Conservation (phyloP, 768 basidiomycete genomes). For the Rhodocollybia butyracea region DNA sequence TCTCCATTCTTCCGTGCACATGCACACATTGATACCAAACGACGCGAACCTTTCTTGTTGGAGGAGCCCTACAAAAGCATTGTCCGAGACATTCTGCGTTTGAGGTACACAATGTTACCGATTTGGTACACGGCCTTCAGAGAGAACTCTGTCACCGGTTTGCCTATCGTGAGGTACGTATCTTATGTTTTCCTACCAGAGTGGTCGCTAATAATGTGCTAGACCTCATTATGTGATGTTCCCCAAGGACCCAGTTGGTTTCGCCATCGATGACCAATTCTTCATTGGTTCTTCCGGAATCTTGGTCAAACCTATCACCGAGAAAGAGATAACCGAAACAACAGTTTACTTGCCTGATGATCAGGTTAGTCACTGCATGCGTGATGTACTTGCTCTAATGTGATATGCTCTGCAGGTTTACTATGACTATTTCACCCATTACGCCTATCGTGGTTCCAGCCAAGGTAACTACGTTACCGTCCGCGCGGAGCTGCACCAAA, state of each 20-base stretch:
- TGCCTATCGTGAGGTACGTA: slow-evolving; percentile 77
- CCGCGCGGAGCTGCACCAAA: slow-evolving; percentile 72
- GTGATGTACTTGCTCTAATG: not conserved
- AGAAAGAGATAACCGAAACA: slow-evolving; percentile 63
- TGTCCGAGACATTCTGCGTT: slow-evolving; percentile 69
- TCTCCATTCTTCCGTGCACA: slow-evolving; percentile 98
- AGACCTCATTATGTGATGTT: slow-evolving; percentile 97
- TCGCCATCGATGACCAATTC: slow-evolving; percentile 90
- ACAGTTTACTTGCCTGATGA: slow-evolving; percentile 86
- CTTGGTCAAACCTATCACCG: slow-evolving; percentile 87
- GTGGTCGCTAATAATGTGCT: not conserved
- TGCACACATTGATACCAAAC: slow-evolving; percentile 96
- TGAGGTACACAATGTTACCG: slow-evolving; percentile 85
- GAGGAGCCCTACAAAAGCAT: slow-evolving; percentile 88
- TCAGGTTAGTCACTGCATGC: slow-evolving; percentile 44
- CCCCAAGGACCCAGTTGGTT: slow-evolving; percentile 85
- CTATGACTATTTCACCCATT: slow-evolving; percentile 86
- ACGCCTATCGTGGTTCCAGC: slow-evolving; percentile 61
- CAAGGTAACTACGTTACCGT: slow-evolving; percentile 70
- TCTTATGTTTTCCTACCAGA: not conserved
- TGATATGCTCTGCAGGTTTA: slow-evolving; percentile 57
- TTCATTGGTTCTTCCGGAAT: slow-evolving; percentile 87
- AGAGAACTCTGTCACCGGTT: slow-evolving; percentile 76
- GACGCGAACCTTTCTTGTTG: slow-evolving; percentile 91
- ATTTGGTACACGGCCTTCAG: slow-evolving; percentile 98